A percentile compares a stretch with the other conserved stretches of the same genome.
Conservation (phyloP, 108 stramenopile genomes). For the Chaetoceros muelleri region DNA sequence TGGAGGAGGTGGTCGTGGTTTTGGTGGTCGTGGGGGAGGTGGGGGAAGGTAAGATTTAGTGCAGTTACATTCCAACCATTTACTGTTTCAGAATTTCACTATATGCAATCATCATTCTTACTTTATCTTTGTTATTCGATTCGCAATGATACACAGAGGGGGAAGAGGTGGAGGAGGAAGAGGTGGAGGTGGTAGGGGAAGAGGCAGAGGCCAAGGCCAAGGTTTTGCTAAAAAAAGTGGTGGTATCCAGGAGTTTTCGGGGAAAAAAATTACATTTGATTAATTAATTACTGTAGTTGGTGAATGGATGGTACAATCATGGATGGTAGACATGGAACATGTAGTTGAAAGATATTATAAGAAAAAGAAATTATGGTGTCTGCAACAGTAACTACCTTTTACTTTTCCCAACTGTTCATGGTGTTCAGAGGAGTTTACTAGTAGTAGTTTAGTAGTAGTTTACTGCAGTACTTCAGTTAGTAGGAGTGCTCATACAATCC, state of each 20-base stretch:
- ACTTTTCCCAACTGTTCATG: too few relatives aligned
- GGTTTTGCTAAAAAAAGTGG: slow-evolving; percentile 54
- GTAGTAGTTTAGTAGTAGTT: too few relatives aligned
- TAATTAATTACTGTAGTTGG: too few relatives aligned
- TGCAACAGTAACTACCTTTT: too few relatives aligned
- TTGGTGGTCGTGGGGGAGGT: slow-evolving; percentile 40
- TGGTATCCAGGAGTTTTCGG: slow-evolving; percentile 68
- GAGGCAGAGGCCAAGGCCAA: slow-evolving; percentile 29
- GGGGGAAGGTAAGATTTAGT: slow-evolving; percentile 27
- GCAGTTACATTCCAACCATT: slow-evolving; percentile 2
- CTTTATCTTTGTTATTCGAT: slow-evolving; percentile 23
- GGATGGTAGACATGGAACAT: too few relatives aligned
- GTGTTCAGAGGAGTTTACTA: too few relatives aligned
- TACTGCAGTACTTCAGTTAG: too few relatives aligned
- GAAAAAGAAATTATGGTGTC: too few relatives aligned
- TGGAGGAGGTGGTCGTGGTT: slow-evolving; percentile 43
- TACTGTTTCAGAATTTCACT: neutral
- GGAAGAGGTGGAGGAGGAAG: slow-evolving; percentile 48
- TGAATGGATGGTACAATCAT: too few relatives aligned
- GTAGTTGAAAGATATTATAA: too few relatives aligned
- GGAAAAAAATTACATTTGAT: slow-evolving; percentile 92
- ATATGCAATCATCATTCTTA: neutral
- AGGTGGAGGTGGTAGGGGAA: slow-evolving; percentile 53
- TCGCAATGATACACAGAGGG: slow-evolving; percentile 44
- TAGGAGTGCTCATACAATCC: too few relatives aligned